Conservation (phyloP, 208 protist species). For the Acanthamoeba healyi region DNA sequence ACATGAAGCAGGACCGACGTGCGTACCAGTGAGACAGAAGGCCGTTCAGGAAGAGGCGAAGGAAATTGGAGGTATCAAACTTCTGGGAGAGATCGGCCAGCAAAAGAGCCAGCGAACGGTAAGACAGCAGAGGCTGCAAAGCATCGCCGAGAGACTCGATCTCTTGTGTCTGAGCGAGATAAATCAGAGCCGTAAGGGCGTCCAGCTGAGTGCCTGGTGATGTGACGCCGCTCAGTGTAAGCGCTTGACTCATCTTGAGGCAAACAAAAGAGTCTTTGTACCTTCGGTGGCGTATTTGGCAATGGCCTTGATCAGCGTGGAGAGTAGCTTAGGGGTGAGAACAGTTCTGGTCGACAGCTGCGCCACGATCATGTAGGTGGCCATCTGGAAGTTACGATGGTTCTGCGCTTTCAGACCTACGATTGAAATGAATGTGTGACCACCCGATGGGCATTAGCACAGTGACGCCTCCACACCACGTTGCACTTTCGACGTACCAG, state of each 20-base stretch:
- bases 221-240: too few relatives aligned
- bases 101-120: background rate
- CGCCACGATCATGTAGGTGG: slow-evolving; percentile 78
- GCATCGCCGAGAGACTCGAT: slow-evolving; percentile 1
- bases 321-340: slow-evolving; percentile 12
- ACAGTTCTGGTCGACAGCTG: slow-evolving; percentile 68
- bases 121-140: slow-evolving; percentile 21
- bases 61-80: slow-evolving; percentile 70
- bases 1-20: too few relatives aligned
- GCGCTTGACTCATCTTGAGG: too few relatives aligned
- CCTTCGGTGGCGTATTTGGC: slow-evolving; percentile 49
- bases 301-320: slow-evolving; percentile 61
- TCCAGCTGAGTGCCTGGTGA: slow-evolving; percentile 9
- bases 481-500: too few relatives aligned
- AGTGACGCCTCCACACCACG: too few relatives aligned
- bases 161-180: slow-evolving; percentile 61
- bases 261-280: background rate
- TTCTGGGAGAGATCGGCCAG: slow-evolving; percentile 8
- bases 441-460: too few relatives aligned
- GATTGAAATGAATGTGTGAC: background rate
- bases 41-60: slow-evolving; percentile 31
- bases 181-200: slow-evolving; percentile 21
- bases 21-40: slow-evolving; percentile 50
- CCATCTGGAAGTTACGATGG: slow-evolving; percentile 24
- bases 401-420: slow-evolving; percentile 44